phyloP scores from a whole-genome alignment of 257 asterid species.

The Solanum raphanifolium region DNA sequence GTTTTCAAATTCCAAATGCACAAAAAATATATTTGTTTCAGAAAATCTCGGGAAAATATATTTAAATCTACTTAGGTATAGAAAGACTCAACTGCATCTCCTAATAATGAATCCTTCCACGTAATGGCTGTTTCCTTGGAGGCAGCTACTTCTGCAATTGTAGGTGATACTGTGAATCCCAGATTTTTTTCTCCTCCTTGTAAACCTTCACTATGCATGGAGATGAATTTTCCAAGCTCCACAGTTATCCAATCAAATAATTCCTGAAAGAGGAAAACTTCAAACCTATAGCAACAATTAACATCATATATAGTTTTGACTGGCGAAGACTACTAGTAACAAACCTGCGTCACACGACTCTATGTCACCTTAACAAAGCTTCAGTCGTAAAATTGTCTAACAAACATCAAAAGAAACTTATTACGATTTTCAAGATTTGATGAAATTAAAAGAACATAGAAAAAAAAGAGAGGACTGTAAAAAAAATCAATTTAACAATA shows the following conservation, averaged over 20 bases:
- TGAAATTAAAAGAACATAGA: background rate
- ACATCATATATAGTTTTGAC: background rate
- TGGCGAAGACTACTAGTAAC: background rate
- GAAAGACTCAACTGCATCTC: slow-evolving; percentile 44
- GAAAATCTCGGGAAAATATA: background rate
- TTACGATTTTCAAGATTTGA: background rate
- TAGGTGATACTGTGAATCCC: slow-evolving; percentile 54
- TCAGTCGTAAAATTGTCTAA: background rate
- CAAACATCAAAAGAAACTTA: background rate
- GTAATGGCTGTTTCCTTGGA: slow-evolving; percentile 29
- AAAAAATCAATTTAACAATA: background rate
- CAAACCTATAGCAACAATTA: background rate
- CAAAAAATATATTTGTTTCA: background rate
- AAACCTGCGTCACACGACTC: background rate
- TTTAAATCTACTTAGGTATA: background rate
- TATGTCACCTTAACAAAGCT: background rate
- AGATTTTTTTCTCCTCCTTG: slow-evolving; percentile 21
- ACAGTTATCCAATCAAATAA: slow-evolving; percentile 42
- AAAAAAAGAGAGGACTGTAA: background rate
- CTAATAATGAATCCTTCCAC: slow-evolving; percentile 28
- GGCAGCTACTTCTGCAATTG: slow-evolving; percentile 31
- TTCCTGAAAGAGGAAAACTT: slow-evolving; percentile 31
- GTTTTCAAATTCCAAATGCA: background rate
- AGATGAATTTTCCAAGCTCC: slow-evolving; percentile 53
- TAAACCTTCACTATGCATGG: slow-evolving; percentile 15